These are phyloP conservation scores for Botrytis paeoniae DNA, from an alignment of 2,329 filamentous ascomycete genomes.

Conservation along the genomic window DNA sequence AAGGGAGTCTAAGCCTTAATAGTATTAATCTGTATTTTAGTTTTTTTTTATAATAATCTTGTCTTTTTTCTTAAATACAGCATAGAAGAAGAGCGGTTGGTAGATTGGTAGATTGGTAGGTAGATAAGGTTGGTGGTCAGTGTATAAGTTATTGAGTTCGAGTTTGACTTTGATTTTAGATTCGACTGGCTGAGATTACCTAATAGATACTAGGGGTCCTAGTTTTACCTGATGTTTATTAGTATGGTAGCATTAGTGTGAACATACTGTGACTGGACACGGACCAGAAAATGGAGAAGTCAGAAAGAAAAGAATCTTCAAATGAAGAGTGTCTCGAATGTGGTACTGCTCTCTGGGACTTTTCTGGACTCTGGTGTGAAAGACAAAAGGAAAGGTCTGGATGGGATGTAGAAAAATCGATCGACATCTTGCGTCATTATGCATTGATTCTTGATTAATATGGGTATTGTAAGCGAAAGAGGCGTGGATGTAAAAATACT, in stretches of 20 bases:
- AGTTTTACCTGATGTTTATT: background rate
- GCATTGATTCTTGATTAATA: background rate
- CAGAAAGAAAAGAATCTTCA: too few species aligned
- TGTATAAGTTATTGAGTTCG: background rate
- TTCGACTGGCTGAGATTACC: background rate
- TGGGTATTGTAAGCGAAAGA: background rate
- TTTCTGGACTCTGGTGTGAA: too few species aligned
- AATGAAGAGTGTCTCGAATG: too few species aligned
- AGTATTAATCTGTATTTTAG: background rate
- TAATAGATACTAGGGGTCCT: background rate
- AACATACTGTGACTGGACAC: background rate
- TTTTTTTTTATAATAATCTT: background rate
- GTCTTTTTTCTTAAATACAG: background rate
- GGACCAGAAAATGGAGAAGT: background rate
- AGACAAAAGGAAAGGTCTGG: background rate
- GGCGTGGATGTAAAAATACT: background rate
- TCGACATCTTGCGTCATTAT: background rate
- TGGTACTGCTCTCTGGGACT: too few species aligned
- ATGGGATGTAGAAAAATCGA: background rate
- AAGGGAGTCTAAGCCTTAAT: background rate
- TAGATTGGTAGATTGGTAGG: background rate
- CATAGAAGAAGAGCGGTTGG: background rate
- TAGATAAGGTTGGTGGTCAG: background rate
- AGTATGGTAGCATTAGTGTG: background rate
- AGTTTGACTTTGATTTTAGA: too few species aligned